These are phyloP conservation scores for Flaveria ramosissima DNA, from an alignment of 129 eudicot species.

Conservation along the genomic window DNA sequence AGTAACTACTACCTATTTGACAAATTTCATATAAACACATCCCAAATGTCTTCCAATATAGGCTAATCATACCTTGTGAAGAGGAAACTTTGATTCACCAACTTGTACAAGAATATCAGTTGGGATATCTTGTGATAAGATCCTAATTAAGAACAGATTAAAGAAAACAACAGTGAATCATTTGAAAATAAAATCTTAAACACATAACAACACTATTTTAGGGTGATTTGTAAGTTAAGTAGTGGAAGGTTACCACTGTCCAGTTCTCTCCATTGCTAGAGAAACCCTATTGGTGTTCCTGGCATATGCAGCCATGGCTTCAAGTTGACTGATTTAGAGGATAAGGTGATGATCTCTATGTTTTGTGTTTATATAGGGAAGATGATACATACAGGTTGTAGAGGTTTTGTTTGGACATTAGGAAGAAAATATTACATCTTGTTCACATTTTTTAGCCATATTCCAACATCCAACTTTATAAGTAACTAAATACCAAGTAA, in stretches of 20 bases:
- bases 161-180: background rate
- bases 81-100: slow-evolving; percentile 71
- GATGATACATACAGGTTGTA: background rate
- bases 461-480: too few species aligned
- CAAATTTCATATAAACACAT: slow-evolving; percentile 1
- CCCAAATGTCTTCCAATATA: too few species aligned
- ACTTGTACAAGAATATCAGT: slow-evolving; percentile 73
- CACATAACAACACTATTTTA: background rate
- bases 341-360: slow-evolving; percentile 29
- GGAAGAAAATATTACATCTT: slow-evolving; percentile 20
- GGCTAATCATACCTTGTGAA: slow-evolving; percentile 74
- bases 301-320: slow-evolving; percentile 31
- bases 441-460: slow-evolving; percentile 29
- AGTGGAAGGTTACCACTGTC: slow-evolving; percentile 68
- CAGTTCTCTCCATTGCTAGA: slow-evolving; percentile 98
- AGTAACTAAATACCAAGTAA: too few species aligned
- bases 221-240: background rate
- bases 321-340: slow-evolving; percentile 20
- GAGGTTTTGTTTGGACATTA: slow-evolving; percentile 31
- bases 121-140: slow-evolving; percentile 87
- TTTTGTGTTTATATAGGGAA: slow-evolving; percentile 32
- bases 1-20: background rate
- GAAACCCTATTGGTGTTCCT: slow-evolving; percentile 53
- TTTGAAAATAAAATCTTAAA: background rate
- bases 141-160: slow-evolving; percentile 48